A percentile compares a stretch with the other conserved stretches of the same genome.
Evolutionary conservation across 352 stramenopile species (phyloP).

Genomic region (Globisporangium irregulare): DNA sequence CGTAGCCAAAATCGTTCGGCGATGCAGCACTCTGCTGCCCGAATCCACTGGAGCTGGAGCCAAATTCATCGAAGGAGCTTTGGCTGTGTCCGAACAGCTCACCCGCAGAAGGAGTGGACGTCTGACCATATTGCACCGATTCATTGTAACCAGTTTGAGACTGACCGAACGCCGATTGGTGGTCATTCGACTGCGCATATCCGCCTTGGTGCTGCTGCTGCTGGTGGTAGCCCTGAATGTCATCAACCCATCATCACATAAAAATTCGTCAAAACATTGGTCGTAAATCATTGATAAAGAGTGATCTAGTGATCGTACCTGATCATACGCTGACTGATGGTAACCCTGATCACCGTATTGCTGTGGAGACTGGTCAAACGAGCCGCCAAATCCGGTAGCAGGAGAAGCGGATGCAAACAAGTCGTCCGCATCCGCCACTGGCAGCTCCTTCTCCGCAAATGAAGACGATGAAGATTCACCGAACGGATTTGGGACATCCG

Average conservation of each 20-base stretch:
- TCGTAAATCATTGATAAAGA: neutral
- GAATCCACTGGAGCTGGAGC: slow-evolving; percentile 13
- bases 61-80: slow-evolving; percentile 14
- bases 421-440: slow-evolving; percentile 49
- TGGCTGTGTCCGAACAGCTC: slow-evolving; percentile 25
- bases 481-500: slow-evolving; percentile 54
- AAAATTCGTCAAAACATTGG: neutral
- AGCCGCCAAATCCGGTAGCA: slow-evolving; percentile 29
- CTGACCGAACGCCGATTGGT: slow-evolving; percentile 13
- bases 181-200: slow-evolving; percentile 17
- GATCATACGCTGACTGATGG: slow-evolving; percentile 26
- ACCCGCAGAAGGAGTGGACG: slow-evolving; percentile 20
- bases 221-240: slow-evolving; percentile 9
- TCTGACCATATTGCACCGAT: slow-evolving; percentile 24
- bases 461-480: slow-evolving; percentile 19
- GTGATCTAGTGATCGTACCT: slow-evolving; percentile 23
- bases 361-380: slow-evolving; percentile 29
- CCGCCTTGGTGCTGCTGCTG: slow-evolving; percentile 15
- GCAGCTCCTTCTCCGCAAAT: slow-evolving; percentile 47
- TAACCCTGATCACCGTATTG: slow-evolving; percentile 30
- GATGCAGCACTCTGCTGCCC: slow-evolving; percentile 7
- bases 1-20: slow-evolving; percentile 7
- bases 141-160: slow-evolving; percentile 12
- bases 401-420: slow-evolving; percentile 49
- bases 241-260: neutral